Percentiles rank a stretch among this genome's conserved stretches.
Conservation (phyloP, 106 monocot species). For the Dioscorea zingiberensis region DNA sequence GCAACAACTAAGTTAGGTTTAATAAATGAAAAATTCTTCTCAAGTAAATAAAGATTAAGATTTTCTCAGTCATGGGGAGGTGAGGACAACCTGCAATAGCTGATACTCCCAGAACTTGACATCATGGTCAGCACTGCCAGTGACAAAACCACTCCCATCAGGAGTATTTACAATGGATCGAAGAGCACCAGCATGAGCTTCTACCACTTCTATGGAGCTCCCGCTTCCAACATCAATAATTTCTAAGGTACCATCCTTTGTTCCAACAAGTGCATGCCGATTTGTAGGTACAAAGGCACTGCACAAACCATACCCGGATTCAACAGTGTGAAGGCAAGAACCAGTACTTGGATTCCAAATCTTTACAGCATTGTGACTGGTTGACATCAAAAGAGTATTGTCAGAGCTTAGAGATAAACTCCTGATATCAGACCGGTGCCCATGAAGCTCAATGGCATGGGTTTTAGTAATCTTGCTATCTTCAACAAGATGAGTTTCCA, state of each 20-base stretch:
- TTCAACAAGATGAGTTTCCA: conserved; percentile 74
- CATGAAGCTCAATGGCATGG: conserved; percentile 73
- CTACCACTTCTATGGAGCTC: conserved; percentile 48
- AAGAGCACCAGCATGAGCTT: conserved; percentile 71
- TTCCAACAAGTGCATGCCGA: conserved; percentile 82
- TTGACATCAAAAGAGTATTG: conserved; percentile 71
- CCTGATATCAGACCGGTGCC: conserved; percentile 91
- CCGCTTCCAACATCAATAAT: conserved; percentile 92
- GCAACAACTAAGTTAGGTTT: too few relatives aligned
- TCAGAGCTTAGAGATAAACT: conserved; percentile 82
- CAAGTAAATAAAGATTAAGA: too few relatives aligned
- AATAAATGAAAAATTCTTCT: too few relatives aligned
- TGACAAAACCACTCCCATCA: conserved; percentile 79
- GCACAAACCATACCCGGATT: conserved; percentile 84
- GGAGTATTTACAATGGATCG: conserved; percentile 55
- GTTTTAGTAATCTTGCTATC: conserved; percentile 37
- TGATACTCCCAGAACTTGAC: conserved; percentile 97
- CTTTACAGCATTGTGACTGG: conserved; percentile 91
- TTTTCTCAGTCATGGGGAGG: too few relatives aligned
- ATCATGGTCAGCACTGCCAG: conserved; percentile 74
- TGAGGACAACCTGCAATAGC: neutral
- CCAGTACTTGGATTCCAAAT: conserved; percentile 96
- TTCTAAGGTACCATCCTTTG: conserved; percentile 72
- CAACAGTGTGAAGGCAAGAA: conserved; percentile 76
- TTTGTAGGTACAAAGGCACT: conserved; percentile 71